A percentile compares a stretch with the other conserved stretches of the same genome.
phyloP scores from a whole-genome alignment of 1,284 basidiomycete species.

The Cutaneotrichosporon cyanovorans region DNA sequence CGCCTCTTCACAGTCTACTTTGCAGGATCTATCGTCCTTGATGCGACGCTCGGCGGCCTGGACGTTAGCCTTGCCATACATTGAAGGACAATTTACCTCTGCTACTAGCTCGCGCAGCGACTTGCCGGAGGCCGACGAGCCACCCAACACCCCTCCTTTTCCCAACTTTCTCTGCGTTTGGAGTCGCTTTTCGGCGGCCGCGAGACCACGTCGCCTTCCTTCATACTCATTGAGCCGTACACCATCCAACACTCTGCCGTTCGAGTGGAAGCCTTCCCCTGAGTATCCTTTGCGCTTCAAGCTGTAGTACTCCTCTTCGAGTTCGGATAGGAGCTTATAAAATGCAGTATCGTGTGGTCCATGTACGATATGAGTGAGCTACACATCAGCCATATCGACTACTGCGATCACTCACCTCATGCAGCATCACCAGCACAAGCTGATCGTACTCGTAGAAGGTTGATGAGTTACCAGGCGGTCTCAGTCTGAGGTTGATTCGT shows the following conservation, averaged over 20 bases:
- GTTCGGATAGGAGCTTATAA: slow-evolving; percentile 65
- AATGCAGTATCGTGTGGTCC: slow-evolving; percentile 73
- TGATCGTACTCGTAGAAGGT: slow-evolving; percentile 70
- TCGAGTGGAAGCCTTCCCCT: slow-evolving; percentile 72
- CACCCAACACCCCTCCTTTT: slow-evolving; percentile 50
- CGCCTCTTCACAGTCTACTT: slow-evolving; percentile 49
- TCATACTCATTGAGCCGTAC: slow-evolving; percentile 60
- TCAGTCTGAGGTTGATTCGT: slow-evolving; percentile 69
- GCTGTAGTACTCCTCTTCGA: slow-evolving; percentile 73
- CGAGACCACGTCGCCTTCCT: slow-evolving; percentile 59
- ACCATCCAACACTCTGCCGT: slow-evolving; percentile 59
- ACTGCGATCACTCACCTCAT: slow-evolving; percentile 62
- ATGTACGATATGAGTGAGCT: slow-evolving; percentile 82
- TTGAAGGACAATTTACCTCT: slow-evolving; percentile 52
- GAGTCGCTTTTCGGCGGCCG: slow-evolving; percentile 65
- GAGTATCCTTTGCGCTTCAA: slow-evolving; percentile 65
- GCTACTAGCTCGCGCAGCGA: slow-evolving; percentile 65
- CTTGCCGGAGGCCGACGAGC: slow-evolving; percentile 43
- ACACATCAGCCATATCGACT: slow-evolving; percentile 5
- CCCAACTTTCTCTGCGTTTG: slow-evolving; percentile 51
- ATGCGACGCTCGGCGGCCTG: slow-evolving; percentile 73
- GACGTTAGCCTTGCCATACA: slow-evolving; percentile 2
- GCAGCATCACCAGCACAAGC: slow-evolving; percentile 69
- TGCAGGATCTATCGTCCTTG: slow-evolving; percentile 64
- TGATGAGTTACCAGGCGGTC: slow-evolving; percentile 60